phyloP scores from a whole-genome alignment of 352 stramenopile genomes.

The Pythium volutum region DNA sequence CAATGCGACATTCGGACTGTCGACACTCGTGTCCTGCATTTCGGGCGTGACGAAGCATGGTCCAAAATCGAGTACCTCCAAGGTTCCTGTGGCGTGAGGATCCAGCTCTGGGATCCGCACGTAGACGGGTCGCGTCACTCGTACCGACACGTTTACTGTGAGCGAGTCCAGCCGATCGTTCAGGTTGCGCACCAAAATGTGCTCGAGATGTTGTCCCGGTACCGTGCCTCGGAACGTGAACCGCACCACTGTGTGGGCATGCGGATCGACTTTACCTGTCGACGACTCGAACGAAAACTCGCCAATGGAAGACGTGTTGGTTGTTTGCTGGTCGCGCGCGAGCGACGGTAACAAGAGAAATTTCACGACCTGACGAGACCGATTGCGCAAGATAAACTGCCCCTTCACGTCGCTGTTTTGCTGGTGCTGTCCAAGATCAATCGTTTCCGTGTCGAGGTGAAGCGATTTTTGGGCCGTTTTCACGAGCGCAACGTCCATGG shows the following conservation, averaged over 20 bases:
- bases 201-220: slow-evolving; percentile 71
- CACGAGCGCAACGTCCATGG: slow-evolving; percentile 56
- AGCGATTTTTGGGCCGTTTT: slow-evolving; percentile 70
- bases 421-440: slow-evolving; percentile 81
- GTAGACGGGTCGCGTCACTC: slow-evolving; percentile 78
- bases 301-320: slow-evolving; percentile 30
- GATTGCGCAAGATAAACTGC: slow-evolving; percentile 67
- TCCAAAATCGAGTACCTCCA: slow-evolving; percentile 75
- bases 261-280: slow-evolving; percentile 63
- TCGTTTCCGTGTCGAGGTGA: slow-evolving; percentile 52
- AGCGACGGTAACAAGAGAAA: slow-evolving; percentile 63
- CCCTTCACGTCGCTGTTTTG: slow-evolving; percentile 57
- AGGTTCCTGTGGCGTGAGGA: slow-evolving; percentile 61
- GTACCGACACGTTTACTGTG: slow-evolving; percentile 56
- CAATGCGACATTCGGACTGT: slow-evolving; percentile 68
- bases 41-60: slow-evolving; percentile 83
- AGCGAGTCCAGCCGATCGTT: slow-evolving; percentile 77
- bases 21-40: slow-evolving; percentile 75
- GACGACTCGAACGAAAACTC: slow-evolving; percentile 72
- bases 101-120: slow-evolving; percentile 83
- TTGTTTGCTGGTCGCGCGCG: slow-evolving; percentile 13
- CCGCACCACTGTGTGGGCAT: slow-evolving; percentile 40
- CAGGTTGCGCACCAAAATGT: slow-evolving; percentile 81
- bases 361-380: slow-evolving; percentile 60
- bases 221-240: slow-evolving; percentile 68